Percentiles rank a stretch among this genome's conserved stretches.
phyloP scores from a whole-genome alignment of 2,329 filamentous ascomycete genomes.

The Metarhizium humberi region DNA sequence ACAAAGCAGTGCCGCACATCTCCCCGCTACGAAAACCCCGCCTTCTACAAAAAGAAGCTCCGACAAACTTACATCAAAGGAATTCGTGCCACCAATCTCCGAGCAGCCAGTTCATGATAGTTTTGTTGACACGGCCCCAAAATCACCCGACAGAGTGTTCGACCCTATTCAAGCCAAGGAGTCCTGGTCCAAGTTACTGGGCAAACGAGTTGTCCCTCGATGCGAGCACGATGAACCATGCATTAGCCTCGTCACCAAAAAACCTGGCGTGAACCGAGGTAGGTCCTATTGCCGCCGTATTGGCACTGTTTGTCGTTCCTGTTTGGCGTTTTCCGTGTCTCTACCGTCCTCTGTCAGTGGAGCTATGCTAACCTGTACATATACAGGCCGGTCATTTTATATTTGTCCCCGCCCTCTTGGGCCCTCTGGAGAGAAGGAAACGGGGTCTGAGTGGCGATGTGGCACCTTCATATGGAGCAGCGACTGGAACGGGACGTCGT shows the following conservation, averaged over 20 bases:
- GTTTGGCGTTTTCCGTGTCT: neutral
- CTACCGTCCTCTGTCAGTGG: neutral
- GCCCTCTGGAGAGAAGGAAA: conserved; percentile 77
- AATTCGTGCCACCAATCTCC: neutral
- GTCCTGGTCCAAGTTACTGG: conserved; percentile 77
- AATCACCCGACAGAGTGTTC: conserved; percentile 34
- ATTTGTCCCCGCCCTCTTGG: conserved; percentile 66
- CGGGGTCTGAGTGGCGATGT: conserved; percentile 78
- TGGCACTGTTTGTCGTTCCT: neutral
- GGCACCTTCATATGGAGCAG: conserved; percentile 69
- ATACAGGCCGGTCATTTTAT: conserved; percentile 51
- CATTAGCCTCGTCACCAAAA: conserved; percentile 75
- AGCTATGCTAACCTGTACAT: neutral
- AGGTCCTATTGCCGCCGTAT: conserved; percentile 18
- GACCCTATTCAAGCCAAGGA: conserved; percentile 68
- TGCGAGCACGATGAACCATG: conserved; percentile 90
- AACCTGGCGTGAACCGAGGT: conserved; percentile 75
- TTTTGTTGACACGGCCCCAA: neutral
- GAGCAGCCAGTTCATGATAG: neutral
- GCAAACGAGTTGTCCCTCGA: conserved; percentile 61
- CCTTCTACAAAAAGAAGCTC: neutral
- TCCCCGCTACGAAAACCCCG: neutral
- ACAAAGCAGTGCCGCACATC: neutral
- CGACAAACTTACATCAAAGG: neutral
- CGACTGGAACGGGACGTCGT: conserved; percentile 36